Evolutionary conservation across 306 rosid genomes (phyloP).

Genomic region (Leucaena leucocephala): DNA sequence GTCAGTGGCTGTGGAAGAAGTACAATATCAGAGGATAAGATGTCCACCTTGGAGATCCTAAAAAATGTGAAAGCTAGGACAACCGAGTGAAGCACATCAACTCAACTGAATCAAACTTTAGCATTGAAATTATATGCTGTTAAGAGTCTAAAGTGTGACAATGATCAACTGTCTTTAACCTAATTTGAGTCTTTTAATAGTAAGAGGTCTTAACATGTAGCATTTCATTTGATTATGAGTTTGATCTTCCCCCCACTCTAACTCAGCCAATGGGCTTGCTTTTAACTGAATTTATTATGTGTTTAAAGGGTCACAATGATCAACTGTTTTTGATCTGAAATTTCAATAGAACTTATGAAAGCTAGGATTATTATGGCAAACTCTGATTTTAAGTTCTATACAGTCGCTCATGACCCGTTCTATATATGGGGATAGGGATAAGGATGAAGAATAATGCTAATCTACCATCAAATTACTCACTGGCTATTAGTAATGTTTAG

Average conservation of each 20-base stretch:
- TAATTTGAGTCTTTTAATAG: background rate
- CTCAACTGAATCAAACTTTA: background rate
- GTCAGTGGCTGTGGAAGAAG: background rate
- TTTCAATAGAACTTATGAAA: background rate
- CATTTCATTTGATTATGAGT: background rate
- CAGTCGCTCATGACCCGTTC: background rate
- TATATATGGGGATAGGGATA: background rate
- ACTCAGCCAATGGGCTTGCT: background rate
- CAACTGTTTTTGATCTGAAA: background rate
- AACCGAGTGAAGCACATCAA: background rate
- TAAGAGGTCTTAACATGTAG: background rate
- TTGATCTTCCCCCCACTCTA: background rate
- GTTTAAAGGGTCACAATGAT: background rate
- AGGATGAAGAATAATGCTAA: slow-evolving; percentile 15
- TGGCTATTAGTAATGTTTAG: background rate
- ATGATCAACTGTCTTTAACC: background rate
- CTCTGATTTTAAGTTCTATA: background rate
- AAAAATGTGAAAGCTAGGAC: background rate
- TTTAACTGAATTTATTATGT: background rate
- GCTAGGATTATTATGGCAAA: background rate
- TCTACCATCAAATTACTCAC: background rate
- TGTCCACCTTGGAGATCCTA: background rate
- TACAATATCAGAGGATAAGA: background rate
- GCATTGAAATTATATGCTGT: background rate
- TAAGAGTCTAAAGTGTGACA: background rate